A percentile compares a stretch with the other conserved stretches of the same genome.
Conservation (phyloP, 108 stramenopile genomes). For the Tribonema minus region DNA sequence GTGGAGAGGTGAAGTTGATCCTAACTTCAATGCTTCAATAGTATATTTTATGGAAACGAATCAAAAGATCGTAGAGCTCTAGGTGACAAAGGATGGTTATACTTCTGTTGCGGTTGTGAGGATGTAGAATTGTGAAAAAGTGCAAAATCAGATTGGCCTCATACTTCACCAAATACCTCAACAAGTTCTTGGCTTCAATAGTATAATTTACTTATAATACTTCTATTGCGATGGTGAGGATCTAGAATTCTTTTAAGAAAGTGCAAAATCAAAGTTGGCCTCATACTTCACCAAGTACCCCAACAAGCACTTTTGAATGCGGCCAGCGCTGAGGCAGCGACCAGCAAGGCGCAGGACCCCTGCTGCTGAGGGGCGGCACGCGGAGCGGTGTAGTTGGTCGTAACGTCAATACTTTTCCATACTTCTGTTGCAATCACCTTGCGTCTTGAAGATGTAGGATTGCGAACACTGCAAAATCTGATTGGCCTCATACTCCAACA, state of each 20-base stretch:
- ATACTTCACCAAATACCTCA: not conserved
- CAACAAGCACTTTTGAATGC: not conserved
- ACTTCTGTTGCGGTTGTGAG: not conserved
- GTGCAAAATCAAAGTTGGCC: not conserved
- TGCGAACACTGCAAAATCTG: no score
- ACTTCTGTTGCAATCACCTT: no score
- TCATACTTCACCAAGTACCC: not conserved
- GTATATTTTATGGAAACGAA: no score
- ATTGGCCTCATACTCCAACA: no score
- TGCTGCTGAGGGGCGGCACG: no score
- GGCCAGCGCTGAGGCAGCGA: no score
- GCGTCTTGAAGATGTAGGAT: no score
- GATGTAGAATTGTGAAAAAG: not conserved
- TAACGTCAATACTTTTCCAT: no score
- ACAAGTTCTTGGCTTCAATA: no score
- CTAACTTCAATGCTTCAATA: not conserved
- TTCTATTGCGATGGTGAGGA: not conserved
- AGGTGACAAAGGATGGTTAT: not conserved
- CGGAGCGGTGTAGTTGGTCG: no score
- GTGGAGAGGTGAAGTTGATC: not conserved
- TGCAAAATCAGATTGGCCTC: not conserved
- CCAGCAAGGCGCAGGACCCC: no score
- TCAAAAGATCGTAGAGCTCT: not conserved
- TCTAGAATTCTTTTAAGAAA: not conserved
- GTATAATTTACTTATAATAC: not conserved